Evolutionary conservation across 2,329 filamentous ascomycete genomes (phyloP), one percentile per base, ranked within the genome.

Genomic region (Sordariomycetes sp.): DNA sequence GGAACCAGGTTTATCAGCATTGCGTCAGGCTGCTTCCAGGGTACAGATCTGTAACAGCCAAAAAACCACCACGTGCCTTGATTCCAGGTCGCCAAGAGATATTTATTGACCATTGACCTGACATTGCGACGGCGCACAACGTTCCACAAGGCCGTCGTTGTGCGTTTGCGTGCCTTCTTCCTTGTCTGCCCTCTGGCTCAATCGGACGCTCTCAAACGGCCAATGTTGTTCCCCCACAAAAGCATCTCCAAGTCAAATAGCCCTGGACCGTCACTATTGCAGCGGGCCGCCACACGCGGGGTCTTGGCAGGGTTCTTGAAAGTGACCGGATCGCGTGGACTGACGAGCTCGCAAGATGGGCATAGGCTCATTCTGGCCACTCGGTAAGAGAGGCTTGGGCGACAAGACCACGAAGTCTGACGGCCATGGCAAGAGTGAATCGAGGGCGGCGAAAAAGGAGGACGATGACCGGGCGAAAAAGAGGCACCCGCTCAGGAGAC

Each of bases 351-450:
- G 25, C 25, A n/a, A 8, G 8, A 10, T 28, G 25, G n/a, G 8
- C n/a, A 28, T 28, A 16, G 25, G n/a, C 25, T 28, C 25, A 28
- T 16, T 28, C n/a, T 28, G 25, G 25, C n/a, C n/a, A n/a, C n/a
- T n/a, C n/a, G n/a, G n/a, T n/a, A n/a, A n/a, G n/a, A n/a, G n/a
- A n/a, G n/a, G n/a, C n/a, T n/a, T n/a, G n/a, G n/a, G n/a, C n/a
- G n/a, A n/a, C n/a, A n/a, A n/a, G n/a, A n/a, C n/a, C n/a, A n/a
- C n/a, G n/a, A n/a, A n/a, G n/a, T n/a, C n/a, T n/a, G n/a, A n/a
- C n/a, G n/a, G n/a, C n/a, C n/a, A n/a, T n/a, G n/a, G n/a, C n/a
- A n/a, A n/a, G n/a, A n/a, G n/a, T n/a, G 23, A 25, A 25, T 25
- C 23, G 23, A 25, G n/a, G n/a, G n/a, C n/a, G n/a, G n/a, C n/a